These are phyloP conservation scores for Suillus fuscotomentosus DNA, from an alignment of 768 basidiomycete genomes.

Conservation along the genomic window DNA sequence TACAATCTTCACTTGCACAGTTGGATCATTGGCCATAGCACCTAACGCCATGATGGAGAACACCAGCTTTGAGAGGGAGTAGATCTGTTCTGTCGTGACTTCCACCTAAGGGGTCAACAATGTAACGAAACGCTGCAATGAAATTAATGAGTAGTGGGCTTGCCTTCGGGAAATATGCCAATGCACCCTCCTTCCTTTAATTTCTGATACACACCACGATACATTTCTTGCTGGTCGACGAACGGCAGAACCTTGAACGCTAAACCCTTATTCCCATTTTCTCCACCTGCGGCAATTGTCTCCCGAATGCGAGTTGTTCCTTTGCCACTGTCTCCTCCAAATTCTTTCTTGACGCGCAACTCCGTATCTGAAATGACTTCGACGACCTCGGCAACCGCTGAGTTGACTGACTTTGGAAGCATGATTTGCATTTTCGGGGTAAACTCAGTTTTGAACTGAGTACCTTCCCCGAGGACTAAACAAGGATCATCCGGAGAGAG, in stretches of 20 bases:
- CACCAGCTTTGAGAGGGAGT: slow-evolving; percentile 95
- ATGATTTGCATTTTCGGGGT: slow-evolving; percentile 80
- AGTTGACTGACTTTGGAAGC: slow-evolving; percentile 78
- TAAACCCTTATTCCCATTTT: slow-evolving; percentile 58
- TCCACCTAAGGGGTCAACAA: slow-evolving; percentile 58
- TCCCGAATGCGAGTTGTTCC: slow-evolving; percentile 67
- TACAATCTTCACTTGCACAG: slow-evolving; percentile 87
- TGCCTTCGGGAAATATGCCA: slow-evolving; percentile 98
- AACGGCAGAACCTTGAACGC: slow-evolving; percentile 83
- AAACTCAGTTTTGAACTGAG: slow-evolving; percentile 74
- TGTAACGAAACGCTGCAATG: neutral
- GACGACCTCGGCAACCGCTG: slow-evolving; percentile 76
- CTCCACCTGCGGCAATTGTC: slow-evolving; percentile 57
- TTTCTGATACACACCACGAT: slow-evolving; percentile 86
- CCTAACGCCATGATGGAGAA: slow-evolving; percentile 98
- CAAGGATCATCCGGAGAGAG: slow-evolving; percentile 77
- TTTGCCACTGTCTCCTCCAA: slow-evolving; percentile 78
- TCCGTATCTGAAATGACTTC: slow-evolving; percentile 90
- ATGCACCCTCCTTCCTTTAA: slow-evolving; percentile 87
- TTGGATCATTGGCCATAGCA: slow-evolving; percentile 91
- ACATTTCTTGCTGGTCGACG: slow-evolving; percentile 94
- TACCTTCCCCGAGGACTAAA: slow-evolving; percentile 79
- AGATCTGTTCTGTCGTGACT: slow-evolving; percentile 98
- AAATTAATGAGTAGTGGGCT: slow-evolving; percentile 9
- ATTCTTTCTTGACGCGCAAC: slow-evolving; percentile 82